Evolutionary conservation across 495 filamentous ascomycete species (phyloP).

Genomic region (Aspergillus baeticus): DNA sequence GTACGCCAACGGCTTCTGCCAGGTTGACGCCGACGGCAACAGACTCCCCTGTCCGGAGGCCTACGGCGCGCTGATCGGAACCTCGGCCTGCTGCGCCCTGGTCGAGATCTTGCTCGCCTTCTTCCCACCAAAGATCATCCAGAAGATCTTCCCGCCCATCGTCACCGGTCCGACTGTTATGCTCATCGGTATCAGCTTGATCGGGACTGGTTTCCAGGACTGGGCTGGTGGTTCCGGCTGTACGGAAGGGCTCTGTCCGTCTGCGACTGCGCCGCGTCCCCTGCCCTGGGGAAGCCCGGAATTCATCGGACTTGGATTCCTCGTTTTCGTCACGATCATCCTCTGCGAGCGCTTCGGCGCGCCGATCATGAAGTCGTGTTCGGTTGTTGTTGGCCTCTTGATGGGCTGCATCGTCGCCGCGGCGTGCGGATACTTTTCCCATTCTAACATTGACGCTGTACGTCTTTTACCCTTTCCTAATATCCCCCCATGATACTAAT

Average conservation of each 20-base stretch:
- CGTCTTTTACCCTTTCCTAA: background rate
- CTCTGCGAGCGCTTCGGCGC: slow-evolving; percentile 80
- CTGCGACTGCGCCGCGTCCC: slow-evolving; percentile 68
- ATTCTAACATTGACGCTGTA: slow-evolving; percentile 57
- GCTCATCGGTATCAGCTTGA: slow-evolving; percentile 72
- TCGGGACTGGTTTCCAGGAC: slow-evolving; percentile 73
- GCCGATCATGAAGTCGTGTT: slow-evolving; percentile 71
- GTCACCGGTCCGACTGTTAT: slow-evolving; percentile 85
- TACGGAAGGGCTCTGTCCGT: slow-evolving; percentile 63
- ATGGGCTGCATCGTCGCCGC: slow-evolving; percentile 86
- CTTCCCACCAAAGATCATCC: slow-evolving; percentile 62
- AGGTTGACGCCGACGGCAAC: slow-evolving; percentile 58
- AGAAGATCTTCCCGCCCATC: slow-evolving; percentile 82
- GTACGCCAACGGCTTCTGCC: slow-evolving; percentile 80
- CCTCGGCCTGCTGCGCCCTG: slow-evolving; percentile 52
- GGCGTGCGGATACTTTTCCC: slow-evolving; percentile 80
- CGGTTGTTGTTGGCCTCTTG: slow-evolving; percentile 77
- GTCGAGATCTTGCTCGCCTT: slow-evolving; percentile 45
- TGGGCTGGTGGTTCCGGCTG: slow-evolving; percentile 80
- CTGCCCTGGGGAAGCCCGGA: slow-evolving; percentile 85
- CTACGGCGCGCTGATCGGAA: slow-evolving; percentile 84
- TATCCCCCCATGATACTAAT: background rate
- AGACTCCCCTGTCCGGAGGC: slow-evolving; percentile 77
- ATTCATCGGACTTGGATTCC: slow-evolving; percentile 87
- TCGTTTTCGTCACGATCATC: slow-evolving; percentile 84